A percentile compares a stretch with the other conserved stretches of the same genome.
Evolutionary conservation across 1,284 basidiomycete species (phyloP).

Genomic region (Leccinum insolens): DNA sequence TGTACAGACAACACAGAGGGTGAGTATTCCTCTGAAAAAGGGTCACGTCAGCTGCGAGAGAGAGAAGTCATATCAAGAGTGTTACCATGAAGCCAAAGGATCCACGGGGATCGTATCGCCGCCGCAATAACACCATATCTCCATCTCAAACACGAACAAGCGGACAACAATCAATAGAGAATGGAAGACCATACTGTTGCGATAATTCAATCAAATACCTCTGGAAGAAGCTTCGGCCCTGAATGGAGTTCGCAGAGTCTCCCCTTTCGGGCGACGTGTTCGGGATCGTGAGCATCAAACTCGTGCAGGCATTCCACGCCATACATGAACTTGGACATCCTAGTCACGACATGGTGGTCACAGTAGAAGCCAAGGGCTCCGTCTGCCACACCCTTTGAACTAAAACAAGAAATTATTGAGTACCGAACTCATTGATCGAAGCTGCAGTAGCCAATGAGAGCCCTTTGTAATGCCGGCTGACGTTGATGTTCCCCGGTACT

Average conservation of each 20-base stretch:
- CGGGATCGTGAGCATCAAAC: constrained; percentile 62
- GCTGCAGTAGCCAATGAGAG: constrained; percentile 15
- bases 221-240: constrained; percentile 70
- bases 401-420: constrained; percentile 1
- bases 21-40: constrained; percentile 62
- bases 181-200: constrained; percentile 50
- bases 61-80: constrained; percentile 12
- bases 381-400: constrained; percentile 77
- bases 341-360: constrained; percentile 77
- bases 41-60: constrained; percentile 5
- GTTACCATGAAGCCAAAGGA: constrained; percentile 61
- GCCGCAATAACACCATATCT: constrained; percentile 79
- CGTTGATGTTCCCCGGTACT: constrained; percentile 52
- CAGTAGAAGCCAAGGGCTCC: constrained; percentile 82
- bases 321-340: constrained; percentile 78
- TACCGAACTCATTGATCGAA: constrained; percentile 3
- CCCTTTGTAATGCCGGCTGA: constrained; percentile 67
- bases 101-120: constrained; percentile 72
- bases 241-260: constrained; percentile 74
- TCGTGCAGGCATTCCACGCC: constrained; percentile 77
- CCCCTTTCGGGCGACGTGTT: constrained; percentile 64
- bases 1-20: constrained; percentile 74
- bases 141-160: constrained; percentile 77
- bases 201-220: constrained; percentile 80
- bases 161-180: constrained; percentile 8